Evolutionary conservation across 768 basidiomycete species (phyloP).

Genomic region (Termitomyces sp.): DNA sequence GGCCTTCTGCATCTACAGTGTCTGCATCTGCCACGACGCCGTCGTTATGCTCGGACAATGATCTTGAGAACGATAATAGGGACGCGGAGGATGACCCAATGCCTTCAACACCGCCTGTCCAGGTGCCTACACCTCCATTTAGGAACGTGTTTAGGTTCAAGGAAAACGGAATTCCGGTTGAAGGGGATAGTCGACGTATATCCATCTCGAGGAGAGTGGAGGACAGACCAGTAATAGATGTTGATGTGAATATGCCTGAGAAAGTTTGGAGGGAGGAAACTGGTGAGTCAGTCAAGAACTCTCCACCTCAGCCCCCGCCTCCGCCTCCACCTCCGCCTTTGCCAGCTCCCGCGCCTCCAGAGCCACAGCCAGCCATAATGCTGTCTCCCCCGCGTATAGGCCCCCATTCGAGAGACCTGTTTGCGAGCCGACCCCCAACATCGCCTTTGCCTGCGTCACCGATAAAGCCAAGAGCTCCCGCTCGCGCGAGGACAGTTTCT

Average conservation of each 20-base stretch:
- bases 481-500: slow-evolving; percentile 28
- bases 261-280: neutral
- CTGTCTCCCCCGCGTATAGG: neutral
- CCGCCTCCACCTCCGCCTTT: neutral
- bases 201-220: neutral
- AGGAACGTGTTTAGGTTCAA: slow-evolving; percentile 15
- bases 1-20: slow-evolving; percentile 6
- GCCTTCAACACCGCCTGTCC: slow-evolving; percentile 46
- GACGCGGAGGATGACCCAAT: slow-evolving; percentile 47
- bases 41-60: slow-evolving; percentile 72
- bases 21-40: slow-evolving; percentile 44
- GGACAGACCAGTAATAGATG: slow-evolving; percentile 26
- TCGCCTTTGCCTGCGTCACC: slow-evolving; percentile 64
- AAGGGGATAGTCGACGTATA: neutral
- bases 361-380: neutral
- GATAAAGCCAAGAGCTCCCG: slow-evolving; percentile 52
- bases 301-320: neutral
- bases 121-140: slow-evolving; percentile 22
- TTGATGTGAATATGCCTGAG: slow-evolving; percentile 24
- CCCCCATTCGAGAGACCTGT: slow-evolving; percentile 25
- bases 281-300: neutral
- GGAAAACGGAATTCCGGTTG: slow-evolving; percentile 14
- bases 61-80: slow-evolving; percentile 39
- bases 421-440: slow-evolving; percentile 55
- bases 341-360: neutral